Conservation (phyloP, 2,329 filamentous ascomycete genomes). For the Alternaria arbusti region DNA sequence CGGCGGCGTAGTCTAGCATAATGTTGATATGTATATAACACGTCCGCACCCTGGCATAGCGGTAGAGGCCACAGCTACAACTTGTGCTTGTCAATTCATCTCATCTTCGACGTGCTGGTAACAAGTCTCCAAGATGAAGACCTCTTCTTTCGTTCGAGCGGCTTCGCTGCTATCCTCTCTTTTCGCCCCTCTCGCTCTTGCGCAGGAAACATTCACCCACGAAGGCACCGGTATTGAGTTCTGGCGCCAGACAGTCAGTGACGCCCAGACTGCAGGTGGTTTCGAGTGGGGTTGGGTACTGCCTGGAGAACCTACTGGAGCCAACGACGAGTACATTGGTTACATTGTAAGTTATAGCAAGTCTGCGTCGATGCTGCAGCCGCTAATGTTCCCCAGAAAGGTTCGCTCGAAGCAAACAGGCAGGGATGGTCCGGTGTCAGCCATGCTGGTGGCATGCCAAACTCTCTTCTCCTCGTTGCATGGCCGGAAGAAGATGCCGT, state of each 20-base stretch:
- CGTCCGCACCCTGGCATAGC: constrained; percentile 25
- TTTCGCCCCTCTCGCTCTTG: constrained; percentile 34
- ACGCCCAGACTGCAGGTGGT: constrained; percentile 39
- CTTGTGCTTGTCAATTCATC: constrained; percentile 28
- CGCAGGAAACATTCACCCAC: constrained; percentile 43
- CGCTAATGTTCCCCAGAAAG: constrained; percentile 33
- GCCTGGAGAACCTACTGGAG: constrained; percentile 27
- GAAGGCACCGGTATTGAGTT: constrained; percentile 41
- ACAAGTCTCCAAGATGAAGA: constrained; percentile 42
- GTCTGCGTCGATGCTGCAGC: neutral
- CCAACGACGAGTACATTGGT: constrained; percentile 47
- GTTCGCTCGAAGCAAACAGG: constrained; percentile 31
- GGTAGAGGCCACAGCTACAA: constrained; percentile 28
- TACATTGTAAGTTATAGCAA: constrained; percentile 36
- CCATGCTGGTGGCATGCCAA: constrained; percentile 46
- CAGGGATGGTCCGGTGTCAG: constrained; percentile 49
- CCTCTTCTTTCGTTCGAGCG: constrained; percentile 40
- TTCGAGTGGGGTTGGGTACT: constrained; percentile 46
- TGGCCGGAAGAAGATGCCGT: constrained; percentile 36
- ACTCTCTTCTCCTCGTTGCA: constrained; percentile 42
- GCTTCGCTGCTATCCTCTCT: constrained; percentile 48
- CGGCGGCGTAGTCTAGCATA: constrained; percentile 26
- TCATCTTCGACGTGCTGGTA: constrained; percentile 26
- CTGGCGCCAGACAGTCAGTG: constrained; percentile 32
- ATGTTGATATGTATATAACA: constrained; percentile 40